These are phyloP conservation scores for Saturnispora quitensis DNA, from an alignment of 805 yeast genomes.

Conservation along the genomic window DNA sequence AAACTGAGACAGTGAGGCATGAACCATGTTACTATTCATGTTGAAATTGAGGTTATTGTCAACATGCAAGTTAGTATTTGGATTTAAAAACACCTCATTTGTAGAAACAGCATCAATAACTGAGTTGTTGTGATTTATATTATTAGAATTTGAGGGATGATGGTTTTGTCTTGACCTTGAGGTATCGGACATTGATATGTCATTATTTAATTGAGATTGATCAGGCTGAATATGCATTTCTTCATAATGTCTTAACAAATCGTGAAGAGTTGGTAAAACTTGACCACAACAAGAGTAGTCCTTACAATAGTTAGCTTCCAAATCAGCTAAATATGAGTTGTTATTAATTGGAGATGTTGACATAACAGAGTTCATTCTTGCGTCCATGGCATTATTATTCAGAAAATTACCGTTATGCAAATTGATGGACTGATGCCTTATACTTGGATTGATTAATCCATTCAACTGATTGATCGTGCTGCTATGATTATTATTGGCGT, in stretches of 20 bases:
- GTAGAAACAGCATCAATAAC: constrained; percentile 82
- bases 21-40: constrained; percentile 12
- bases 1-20: constrained; percentile 15
- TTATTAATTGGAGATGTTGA: constrained; percentile 53
- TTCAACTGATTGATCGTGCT: not conserved
- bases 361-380: constrained; percentile 22
- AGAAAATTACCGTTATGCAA: constrained; percentile 13
- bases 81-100: constrained; percentile 71
- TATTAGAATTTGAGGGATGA: not conserved
- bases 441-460: not conserved
- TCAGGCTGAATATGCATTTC: constrained; percentile 78
- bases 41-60: constrained; percentile 5
- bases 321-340: constrained; percentile 78
- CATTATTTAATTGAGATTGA: constrained; percentile 25
- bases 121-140: constrained; percentile 38
- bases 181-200: constrained; percentile 18
- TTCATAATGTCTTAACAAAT: constrained; percentile 87
- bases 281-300: constrained; percentile 97
- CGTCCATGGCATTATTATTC: constrained; percentile 19
- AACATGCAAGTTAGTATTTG: constrained; percentile 10
- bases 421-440: constrained; percentile 14
- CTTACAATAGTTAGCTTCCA: constrained; percentile 93
- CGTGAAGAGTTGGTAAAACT: constrained; percentile 86
- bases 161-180: constrained; percentile 27
- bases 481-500: constrained; percentile 5